These are phyloP conservation scores for Metschnikowia colocasiae DNA, from an alignment of 805 yeast genomes.

Conservation along the genomic window DNA sequence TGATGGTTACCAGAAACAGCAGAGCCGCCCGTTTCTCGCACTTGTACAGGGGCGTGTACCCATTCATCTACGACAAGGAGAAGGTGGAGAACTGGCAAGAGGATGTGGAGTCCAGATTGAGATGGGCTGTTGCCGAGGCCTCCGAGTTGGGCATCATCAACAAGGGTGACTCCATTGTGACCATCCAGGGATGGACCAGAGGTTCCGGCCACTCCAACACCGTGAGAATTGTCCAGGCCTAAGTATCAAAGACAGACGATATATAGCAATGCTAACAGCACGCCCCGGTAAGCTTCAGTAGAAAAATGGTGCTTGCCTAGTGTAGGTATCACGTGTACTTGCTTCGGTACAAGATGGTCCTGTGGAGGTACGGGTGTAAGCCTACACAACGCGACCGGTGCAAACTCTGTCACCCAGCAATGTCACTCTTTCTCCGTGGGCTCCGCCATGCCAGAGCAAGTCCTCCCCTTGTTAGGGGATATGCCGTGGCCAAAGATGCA, in stretches of 20 bases:
- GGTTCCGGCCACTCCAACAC: constrained; percentile 99
- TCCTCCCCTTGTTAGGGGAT: background rate
- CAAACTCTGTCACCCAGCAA: constrained; percentile 1
- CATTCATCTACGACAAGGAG: constrained; percentile 74
- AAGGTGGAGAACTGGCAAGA: constrained; percentile 84
- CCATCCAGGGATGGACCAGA: constrained; percentile 98
- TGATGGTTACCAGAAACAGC: constrained; percentile 96
- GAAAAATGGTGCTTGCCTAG: too few species aligned
- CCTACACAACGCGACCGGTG: background rate
- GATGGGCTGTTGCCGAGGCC: constrained; percentile 90
- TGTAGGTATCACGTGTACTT: too few species aligned
- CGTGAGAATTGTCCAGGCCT: constrained; percentile 83
- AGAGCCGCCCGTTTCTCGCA: constrained; percentile 93
- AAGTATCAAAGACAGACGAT: too few species aligned
- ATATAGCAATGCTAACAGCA: too few species aligned
- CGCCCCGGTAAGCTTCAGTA: too few species aligned
- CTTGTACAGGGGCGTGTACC: constrained; percentile 97
- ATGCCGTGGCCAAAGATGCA: background rate
- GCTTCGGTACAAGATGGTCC: too few species aligned
- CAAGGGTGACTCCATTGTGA: constrained; percentile 85
- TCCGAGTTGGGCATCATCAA: constrained; percentile 77
- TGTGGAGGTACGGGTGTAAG: constrained; percentile 1
- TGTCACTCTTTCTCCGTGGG: constrained; percentile 3
- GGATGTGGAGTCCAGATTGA: constrained; percentile 92
- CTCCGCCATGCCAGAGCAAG: background rate